Evolutionary conservation across 768 basidiomycete species (phyloP).

Genomic region (Lanmaoa pseudosensibilis): DNA sequence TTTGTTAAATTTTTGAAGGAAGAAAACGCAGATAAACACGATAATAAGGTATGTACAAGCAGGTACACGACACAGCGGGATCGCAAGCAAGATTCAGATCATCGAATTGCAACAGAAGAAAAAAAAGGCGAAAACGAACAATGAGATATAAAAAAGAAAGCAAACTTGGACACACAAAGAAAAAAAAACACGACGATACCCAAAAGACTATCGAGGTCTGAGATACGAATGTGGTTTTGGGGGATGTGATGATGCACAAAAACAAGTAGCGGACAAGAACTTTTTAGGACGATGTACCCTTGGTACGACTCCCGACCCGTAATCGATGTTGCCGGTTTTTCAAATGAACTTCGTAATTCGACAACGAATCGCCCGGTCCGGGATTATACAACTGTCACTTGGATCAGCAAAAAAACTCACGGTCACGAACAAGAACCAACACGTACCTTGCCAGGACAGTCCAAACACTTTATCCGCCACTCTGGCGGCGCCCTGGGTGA

Average conservation of each 20-base stretch:
- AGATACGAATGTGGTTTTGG: conserved; percentile 6
- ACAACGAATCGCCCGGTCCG: conserved; percentile 81
- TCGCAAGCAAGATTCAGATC: conserved; percentile 26
- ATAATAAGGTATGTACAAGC: conserved; percentile 39
- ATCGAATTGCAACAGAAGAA: conserved; percentile 13
- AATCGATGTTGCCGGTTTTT: conserved; percentile 80
- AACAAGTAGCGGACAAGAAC: not conserved
- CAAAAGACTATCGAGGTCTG: conserved; percentile 10
- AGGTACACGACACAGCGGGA: conserved; percentile 27
- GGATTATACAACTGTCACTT: conserved; percentile 75
- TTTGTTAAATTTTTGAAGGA: not conserved
- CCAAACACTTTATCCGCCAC: conserved; percentile 89
- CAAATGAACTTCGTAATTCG: conserved; percentile 92
- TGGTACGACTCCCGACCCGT: conserved; percentile 61
- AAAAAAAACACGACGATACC: conserved; percentile 12
- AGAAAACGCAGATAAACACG: conserved; percentile 30
- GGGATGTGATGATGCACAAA: not conserved
- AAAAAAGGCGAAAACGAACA: not conserved
- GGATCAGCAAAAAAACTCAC: not conserved
- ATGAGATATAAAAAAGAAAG: not conserved
- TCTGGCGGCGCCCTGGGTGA: conserved; percentile 59
- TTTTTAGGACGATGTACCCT: conserved; percentile 22
- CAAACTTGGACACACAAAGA: not conserved
- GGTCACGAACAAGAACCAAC: not conserved
- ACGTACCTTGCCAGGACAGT: conserved; percentile 91